Evolutionary conservation across 805 yeast genomes (phyloP).

Genomic region (Kodamaea fukazawae): DNA sequence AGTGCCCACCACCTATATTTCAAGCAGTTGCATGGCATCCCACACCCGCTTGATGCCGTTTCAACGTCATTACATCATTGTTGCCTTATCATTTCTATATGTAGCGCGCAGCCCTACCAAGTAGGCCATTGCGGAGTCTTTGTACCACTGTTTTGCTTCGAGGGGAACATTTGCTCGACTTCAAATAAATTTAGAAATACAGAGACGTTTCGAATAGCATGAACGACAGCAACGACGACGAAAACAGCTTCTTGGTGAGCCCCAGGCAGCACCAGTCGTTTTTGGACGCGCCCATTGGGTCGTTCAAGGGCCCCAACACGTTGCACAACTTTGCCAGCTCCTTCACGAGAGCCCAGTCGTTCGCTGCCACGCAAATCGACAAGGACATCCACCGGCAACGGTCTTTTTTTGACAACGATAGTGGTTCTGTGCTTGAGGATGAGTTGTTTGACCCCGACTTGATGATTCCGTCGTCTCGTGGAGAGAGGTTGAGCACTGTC

Average conservation of each 20-base stretch:
- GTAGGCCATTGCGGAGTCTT: too few relatives aligned
- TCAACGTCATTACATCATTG: too few relatives aligned
- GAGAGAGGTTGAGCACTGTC: slow-evolving; percentile 62
- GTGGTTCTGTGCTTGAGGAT: slow-evolving; percentile 15
- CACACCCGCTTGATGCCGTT: too few relatives aligned
- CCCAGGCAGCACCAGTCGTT: slow-evolving; percentile 9
- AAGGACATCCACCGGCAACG: slow-evolving; percentile 22
- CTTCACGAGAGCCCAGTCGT: slow-evolving; percentile 39
- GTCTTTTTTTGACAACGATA: slow-evolving; percentile 15
- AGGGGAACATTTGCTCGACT: too few relatives aligned
- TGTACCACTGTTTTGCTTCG: too few relatives aligned
- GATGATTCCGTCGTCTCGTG: slow-evolving; percentile 57
- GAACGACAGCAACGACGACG: slow-evolving; percentile 9
- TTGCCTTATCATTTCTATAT: too few relatives aligned
- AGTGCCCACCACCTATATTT: too few relatives aligned
- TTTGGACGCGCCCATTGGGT: slow-evolving; percentile 16
- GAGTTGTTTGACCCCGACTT: slow-evolving; percentile 49
- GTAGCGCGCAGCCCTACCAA: too few relatives aligned
- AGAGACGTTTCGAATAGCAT: not conserved
- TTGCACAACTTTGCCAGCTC: slow-evolving; percentile 41
- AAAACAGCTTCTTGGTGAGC: slow-evolving; percentile 8
- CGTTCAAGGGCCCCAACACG: slow-evolving; percentile 33
- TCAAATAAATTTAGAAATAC: too few relatives aligned
- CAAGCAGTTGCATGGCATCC: too few relatives aligned
- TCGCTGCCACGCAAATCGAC: slow-evolving; percentile 16